Evolutionary conservation across 129 eudicot species (phyloP), one percentile per base, ranked within the genome.

Genomic region (Kitagawia praeruptora): DNA sequence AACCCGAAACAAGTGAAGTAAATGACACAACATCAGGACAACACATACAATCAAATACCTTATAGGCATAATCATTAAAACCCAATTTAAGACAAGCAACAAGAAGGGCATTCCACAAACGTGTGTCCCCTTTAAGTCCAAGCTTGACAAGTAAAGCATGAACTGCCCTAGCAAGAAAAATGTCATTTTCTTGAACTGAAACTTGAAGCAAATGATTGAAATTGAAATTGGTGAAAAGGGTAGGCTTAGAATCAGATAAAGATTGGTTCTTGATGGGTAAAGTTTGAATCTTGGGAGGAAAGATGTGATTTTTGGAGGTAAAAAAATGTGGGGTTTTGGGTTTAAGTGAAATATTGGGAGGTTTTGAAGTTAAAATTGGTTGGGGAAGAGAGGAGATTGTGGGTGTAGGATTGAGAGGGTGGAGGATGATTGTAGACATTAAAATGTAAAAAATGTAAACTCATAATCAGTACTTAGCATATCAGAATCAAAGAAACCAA

Each of bases 121-220:
- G 75, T 54, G 78, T 39, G 45, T 82, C 23, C 40, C 41, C 84
- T 5, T 83, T 81, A 51, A 78, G 86, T 27, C 70, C 82, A 81
- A 77, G 42, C 91, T 90, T 96, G 81, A 90, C 86, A 88, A 90
- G 75, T 80, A 87, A 85, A 80, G 97, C 89, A 28, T 96, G 99
- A 53, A 89, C 82, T 1, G 90, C 84, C 81, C 44, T 89, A 42
- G 84, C 83, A 34, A 96, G 91, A 70, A 83, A 79, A 70, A 67
- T 76, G 77, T 96, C 90, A 34, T 70, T 41, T 78, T 82, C 78
- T 9, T 80, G 77, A 54, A 83, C 87, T 4, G 97, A 88, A 34
- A 86, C n/a, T n/a, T 71, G 80, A 46, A 96, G 97, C 72, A 86
- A 80, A 45, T 80, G 67, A 19, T 74, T 42, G 76, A 76, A 84